Conservation (phyloP, 148 eudicot genomes). For the Selenicereus undatus region DNA sequence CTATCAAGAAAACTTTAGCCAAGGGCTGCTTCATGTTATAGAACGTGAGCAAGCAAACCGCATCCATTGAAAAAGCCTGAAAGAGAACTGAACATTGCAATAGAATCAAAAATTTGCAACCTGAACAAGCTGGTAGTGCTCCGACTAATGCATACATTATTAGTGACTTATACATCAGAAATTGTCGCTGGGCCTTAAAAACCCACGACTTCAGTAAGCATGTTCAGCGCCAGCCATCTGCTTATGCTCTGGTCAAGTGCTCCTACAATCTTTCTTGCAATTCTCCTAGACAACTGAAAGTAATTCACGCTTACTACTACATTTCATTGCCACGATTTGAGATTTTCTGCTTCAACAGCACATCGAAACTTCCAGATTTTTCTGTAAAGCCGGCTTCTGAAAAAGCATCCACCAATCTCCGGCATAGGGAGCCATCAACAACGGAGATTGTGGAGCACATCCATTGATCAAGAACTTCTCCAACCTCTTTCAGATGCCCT, state of each 20-base stretch:
- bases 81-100: no score
- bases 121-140: background rate
- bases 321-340: conserved; percentile 1
- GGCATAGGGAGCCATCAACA: conserved; percentile 46
- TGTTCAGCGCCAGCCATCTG: background rate
- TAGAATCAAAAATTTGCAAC: no score
- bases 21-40: no score
- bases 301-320: background rate
- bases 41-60: no score
- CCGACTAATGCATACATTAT: background rate
- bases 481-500: conserved; percentile 61
- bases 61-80: no score
- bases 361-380: conserved; percentile 41
- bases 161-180: conserved; percentile 5
- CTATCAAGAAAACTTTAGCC: no score
- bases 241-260: background rate
- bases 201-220: background rate
- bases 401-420: conserved; percentile 54
- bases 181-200: background rate
- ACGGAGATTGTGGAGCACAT: conserved; percentile 51
- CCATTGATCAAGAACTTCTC: conserved; percentile 78
- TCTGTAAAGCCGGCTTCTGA: conserved; percentile 59
- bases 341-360: conserved; percentile 38
- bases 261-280: background rate
- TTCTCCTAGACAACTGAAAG: background rate